phyloP scores from a whole-genome alignment of 371 early-diverging fungal species.

The Basidiobolus meristosporus region DNA sequence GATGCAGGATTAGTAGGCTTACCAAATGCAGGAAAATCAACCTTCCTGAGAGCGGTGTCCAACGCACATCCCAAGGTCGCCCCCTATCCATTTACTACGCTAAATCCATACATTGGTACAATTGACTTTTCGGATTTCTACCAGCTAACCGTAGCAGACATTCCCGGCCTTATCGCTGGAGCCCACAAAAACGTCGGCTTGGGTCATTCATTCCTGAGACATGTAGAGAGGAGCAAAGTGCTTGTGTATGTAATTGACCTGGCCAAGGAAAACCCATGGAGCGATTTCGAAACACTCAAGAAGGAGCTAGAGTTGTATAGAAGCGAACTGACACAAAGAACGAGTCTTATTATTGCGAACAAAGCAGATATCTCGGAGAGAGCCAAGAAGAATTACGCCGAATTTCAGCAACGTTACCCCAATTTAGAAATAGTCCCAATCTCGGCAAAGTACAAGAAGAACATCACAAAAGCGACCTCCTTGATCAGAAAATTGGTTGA shows the following conservation, averaged over 20 bases:
- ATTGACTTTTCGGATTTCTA: slow-evolving; percentile 65
- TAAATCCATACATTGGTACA: slow-evolving; percentile 90
- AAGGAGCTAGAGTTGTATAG: slow-evolving; percentile 72
- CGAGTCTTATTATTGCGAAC: slow-evolving; percentile 77
- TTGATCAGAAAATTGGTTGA: too few relatives aligned
- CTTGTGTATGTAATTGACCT: slow-evolving; percentile 86
- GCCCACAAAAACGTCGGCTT: slow-evolving; percentile 80
- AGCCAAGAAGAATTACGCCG: too few relatives aligned
- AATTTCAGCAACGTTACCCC: too few relatives aligned
- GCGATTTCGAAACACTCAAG: slow-evolving; percentile 50
- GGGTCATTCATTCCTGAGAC: slow-evolving; percentile 87
- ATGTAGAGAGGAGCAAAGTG: slow-evolving; percentile 75
- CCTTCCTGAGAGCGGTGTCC: slow-evolving; percentile 77
- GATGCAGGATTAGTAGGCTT: slow-evolving; percentile 89
- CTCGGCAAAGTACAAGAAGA: too few relatives aligned
- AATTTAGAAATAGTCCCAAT: too few relatives aligned
- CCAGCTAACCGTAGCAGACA: slow-evolving; percentile 83
- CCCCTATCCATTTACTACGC: slow-evolving; percentile 91
- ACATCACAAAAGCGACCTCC: too few relatives aligned
- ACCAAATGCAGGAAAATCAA: slow-evolving; percentile 94
- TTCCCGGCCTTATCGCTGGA: slow-evolving; percentile 84
- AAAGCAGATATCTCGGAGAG: slow-evolving; percentile 96
- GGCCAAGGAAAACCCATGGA: slow-evolving; percentile 38
- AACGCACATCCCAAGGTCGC: slow-evolving; percentile 86
- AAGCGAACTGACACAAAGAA: slow-evolving; percentile 46